Evolutionary conservation across 306 rosid genomes (phyloP).

Genomic region (Vicia faba): DNA sequence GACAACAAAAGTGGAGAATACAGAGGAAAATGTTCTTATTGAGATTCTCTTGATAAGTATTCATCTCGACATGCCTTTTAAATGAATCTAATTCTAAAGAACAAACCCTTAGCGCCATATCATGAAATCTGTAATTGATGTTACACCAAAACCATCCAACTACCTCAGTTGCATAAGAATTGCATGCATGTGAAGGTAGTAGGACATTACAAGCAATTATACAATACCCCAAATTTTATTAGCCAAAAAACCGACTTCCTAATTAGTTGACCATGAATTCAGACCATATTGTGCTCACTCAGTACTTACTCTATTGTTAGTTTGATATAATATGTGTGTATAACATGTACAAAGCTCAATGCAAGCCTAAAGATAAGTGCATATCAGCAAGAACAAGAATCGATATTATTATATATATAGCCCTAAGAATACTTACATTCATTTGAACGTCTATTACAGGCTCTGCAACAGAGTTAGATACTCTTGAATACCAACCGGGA

Average conservation of each 20-base stretch:
- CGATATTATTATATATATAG: not conserved
- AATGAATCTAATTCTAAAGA: slow-evolving; percentile 26
- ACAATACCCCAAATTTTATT: slow-evolving; percentile 22
- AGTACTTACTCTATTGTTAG: slow-evolving; percentile 17
- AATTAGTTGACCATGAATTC: slow-evolving; percentile 15
- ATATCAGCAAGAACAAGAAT: slow-evolving; percentile 13
- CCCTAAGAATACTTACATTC: slow-evolving; percentile 65
- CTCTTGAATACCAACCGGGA: slow-evolving; percentile 98
- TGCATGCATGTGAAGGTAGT: slow-evolving; percentile 18
- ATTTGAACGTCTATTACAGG: slow-evolving; percentile 79
- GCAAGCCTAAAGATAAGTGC: slow-evolving; percentile 24
- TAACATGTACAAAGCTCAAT: slow-evolving; percentile 22
- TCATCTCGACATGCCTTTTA: slow-evolving; percentile 28
- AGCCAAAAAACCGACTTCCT: not conserved
- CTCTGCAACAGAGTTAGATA: slow-evolving; percentile 71
- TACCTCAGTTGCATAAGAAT: slow-evolving; percentile 20
- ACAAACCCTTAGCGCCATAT: slow-evolving; percentile 25
- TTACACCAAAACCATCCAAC: slow-evolving; percentile 21
- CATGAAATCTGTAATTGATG: slow-evolving; percentile 22
- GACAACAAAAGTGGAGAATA: slow-evolving; percentile 23
- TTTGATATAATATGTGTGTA: slow-evolving; percentile 17
- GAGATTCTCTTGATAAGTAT: slow-evolving; percentile 2
- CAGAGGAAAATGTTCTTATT: slow-evolving; percentile 13
- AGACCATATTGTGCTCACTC: slow-evolving; percentile 23
- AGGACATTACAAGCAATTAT: slow-evolving; percentile 14